These are phyloP conservation scores for Calonectria multiphialidica DNA, from an alignment of 2,329 filamentous ascomycete species.

Conservation along the genomic window DNA sequence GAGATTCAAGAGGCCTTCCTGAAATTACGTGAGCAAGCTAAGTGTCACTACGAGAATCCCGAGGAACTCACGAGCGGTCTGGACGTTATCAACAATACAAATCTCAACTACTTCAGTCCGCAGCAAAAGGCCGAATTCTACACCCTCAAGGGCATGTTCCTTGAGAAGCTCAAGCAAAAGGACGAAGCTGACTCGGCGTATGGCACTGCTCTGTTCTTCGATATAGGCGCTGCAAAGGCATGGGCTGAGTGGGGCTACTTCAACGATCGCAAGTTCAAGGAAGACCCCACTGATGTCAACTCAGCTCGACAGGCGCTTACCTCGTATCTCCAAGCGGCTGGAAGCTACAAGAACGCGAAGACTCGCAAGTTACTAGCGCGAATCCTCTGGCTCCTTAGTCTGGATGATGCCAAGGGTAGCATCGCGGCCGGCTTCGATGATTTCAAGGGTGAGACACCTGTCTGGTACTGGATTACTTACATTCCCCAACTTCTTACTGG, in stretches of 20 bases:
- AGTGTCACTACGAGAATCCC: constrained; percentile 97
- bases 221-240: constrained; percentile 94
- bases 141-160: constrained; percentile 99
- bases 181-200: constrained; percentile 94
- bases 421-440: constrained; percentile 91
- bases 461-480: constrained; percentile 99
- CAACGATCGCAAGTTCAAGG: constrained; percentile 96
- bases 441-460: constrained; percentile 96
- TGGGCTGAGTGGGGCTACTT: constrained; percentile 99
- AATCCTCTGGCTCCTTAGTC: constrained; percentile 93
- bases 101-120: constrained; percentile 96
- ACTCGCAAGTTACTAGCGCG: constrained; percentile 93
- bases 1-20: constrained; percentile 99
- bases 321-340: constrained; percentile 95
- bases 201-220: constrained; percentile 94
- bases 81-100: constrained; percentile 99
- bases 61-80: constrained; percentile 92
- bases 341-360: constrained; percentile 97
- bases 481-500: constrained; percentile 96
- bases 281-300: constrained; percentile 83
- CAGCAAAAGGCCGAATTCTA: constrained; percentile 99
- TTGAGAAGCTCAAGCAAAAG: constrained; percentile 92
- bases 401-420: constrained; percentile 88
- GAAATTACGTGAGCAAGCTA: constrained; percentile 97
- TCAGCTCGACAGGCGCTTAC: constrained; percentile 92